Conservation (phyloP, 1,139 yeast genomes). For the Pichia inconspicua region DNA sequence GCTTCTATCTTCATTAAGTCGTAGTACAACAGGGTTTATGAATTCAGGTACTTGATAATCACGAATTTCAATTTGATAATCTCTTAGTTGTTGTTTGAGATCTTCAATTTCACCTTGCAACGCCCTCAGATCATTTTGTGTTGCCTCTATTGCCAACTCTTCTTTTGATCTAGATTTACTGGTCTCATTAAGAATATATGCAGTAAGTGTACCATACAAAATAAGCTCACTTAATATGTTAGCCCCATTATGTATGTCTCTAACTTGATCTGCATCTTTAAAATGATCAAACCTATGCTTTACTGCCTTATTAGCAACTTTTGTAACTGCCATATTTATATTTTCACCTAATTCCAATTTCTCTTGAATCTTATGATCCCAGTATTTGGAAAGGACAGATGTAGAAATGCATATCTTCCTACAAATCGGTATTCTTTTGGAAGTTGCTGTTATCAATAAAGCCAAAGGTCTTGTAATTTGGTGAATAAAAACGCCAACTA, state of each 20-base stretch:
- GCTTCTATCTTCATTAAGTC: slow-evolving; percentile 16
- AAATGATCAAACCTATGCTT: not conserved
- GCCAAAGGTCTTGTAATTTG: slow-evolving; percentile 84
- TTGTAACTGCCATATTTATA: no score
- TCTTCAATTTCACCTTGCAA: slow-evolving; percentile 65
- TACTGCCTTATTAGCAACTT: not conserved
- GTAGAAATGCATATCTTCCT: not conserved
- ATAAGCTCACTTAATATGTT: slow-evolving; percentile 69
- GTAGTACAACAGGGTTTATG: slow-evolving; percentile 31
- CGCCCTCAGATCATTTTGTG: slow-evolving; percentile 63
- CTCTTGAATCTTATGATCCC: not conserved
- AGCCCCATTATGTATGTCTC: slow-evolving; percentile 65
- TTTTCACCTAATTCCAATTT: not conserved
- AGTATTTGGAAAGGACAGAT: not conserved
- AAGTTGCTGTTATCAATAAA: slow-evolving; percentile 46
- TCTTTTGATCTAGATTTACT: slow-evolving; percentile 42
- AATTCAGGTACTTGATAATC: slow-evolving; percentile 32
- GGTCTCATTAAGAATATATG: slow-evolving; percentile 67
- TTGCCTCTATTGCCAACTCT: slow-evolving; percentile 52
- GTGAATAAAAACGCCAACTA: slow-evolving; percentile 65
- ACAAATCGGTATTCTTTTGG: not conserved
- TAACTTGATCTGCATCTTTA: not conserved
- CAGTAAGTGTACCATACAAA: slow-evolving; percentile 72
- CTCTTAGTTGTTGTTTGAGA: slow-evolving; percentile 40
- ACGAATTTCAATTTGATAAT: slow-evolving; percentile 26